Evolutionary conservation across 768 basidiomycete genomes (phyloP), one percentile per base, ranked within the genome.

Genomic region (Leccinellum luteum): DNA sequence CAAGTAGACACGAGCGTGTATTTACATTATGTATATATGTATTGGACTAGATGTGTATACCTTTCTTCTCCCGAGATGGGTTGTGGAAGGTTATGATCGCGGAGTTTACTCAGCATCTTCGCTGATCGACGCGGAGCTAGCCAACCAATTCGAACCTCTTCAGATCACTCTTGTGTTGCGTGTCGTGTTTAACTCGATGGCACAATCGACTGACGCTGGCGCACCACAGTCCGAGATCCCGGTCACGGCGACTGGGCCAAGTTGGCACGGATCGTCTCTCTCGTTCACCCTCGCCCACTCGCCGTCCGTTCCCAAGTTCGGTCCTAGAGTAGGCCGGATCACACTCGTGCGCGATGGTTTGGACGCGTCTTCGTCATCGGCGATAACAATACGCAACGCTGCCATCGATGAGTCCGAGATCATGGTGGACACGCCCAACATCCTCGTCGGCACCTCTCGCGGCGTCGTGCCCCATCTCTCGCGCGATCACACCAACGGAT

Each of bases 381-480:
- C 35, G 25, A 43, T 45, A 19, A 19, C 27, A 3, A n/a, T 25
- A 14, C 52, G 28, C 41, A 13, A 3, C 6, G 47, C 21, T 3
- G 2, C 51, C 48, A 49, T 6, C 31, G 48, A 9, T n/a, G 21
- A 34, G 14, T 47, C 23, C 52, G 67, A 82, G 14, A 51, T 51
- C 44, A 67, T 76, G 13, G 75, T 89, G 19, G 64, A 72, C 31
- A 92, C 90, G 0, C 91, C 91, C 1, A 80, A 78, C 3, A 58
- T 89, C 47, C 67, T 90, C 25, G 78, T 84, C 0, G 69, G 79
- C 4, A 90, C 90, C 4, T 87, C 87, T 44, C 84, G 91, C 14
- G 91, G 91, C 0, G 76, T 86, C 27, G 76, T 93, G 0, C 86
- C 87, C 0, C 91, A 93, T 69, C 74, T 92, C 6, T 85, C 88